phyloP scores from a whole-genome alignment of 2,329 filamentous ascomycete genomes.

The Amesomyces nigricolor region DNA sequence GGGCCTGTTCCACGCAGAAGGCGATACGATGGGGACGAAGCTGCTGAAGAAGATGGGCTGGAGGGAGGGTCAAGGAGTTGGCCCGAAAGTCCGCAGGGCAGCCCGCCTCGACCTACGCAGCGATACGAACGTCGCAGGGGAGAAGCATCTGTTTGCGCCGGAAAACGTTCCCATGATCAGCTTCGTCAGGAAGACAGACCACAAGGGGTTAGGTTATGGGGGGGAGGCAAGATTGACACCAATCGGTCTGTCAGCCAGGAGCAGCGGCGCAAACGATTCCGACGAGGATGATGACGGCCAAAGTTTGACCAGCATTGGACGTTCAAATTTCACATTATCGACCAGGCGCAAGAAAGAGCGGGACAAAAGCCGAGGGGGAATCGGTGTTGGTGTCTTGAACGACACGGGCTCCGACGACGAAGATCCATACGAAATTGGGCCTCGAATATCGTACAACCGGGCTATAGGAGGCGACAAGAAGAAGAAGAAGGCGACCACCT shows the following conservation, averaged over 20 bases:
- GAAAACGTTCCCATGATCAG: conserved; percentile 67
- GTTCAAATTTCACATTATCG: conserved; percentile 23
- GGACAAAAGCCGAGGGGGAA: conserved; percentile 54
- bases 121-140: conserved; percentile 34
- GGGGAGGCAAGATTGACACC: conserved; percentile 50
- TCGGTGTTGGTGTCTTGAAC: conserved; percentile 85
- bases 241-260: conserved; percentile 27
- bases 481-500: conserved; percentile 56
- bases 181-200: conserved; percentile 60
- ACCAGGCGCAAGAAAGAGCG: conserved; percentile 45
- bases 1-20: conserved; percentile 64
- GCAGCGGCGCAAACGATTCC: conserved; percentile 28
- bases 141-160: conserved; percentile 75
- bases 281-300: conserved; percentile 41
- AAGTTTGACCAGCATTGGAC: conserved; percentile 25
- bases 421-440: conserved; percentile 87
- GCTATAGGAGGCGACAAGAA: conserved; percentile 76
- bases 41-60: conserved; percentile 91
- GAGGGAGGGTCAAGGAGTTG: conserved; percentile 89
- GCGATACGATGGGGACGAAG: conserved; percentile 82
- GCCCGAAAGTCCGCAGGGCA: conserved; percentile 72
- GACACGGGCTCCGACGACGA: conserved; percentile 94
- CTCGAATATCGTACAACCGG: conserved; percentile 80
- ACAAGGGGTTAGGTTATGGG: conserved; percentile 63
- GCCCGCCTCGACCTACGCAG: conserved; percentile 59